Percentiles rank a stretch among this genome's conserved stretches.
These are phyloP conservation scores for Pleurotus salmoneostramineus DNA, from an alignment of 768 basidiomycete genomes.

Conservation along the genomic window DNA sequence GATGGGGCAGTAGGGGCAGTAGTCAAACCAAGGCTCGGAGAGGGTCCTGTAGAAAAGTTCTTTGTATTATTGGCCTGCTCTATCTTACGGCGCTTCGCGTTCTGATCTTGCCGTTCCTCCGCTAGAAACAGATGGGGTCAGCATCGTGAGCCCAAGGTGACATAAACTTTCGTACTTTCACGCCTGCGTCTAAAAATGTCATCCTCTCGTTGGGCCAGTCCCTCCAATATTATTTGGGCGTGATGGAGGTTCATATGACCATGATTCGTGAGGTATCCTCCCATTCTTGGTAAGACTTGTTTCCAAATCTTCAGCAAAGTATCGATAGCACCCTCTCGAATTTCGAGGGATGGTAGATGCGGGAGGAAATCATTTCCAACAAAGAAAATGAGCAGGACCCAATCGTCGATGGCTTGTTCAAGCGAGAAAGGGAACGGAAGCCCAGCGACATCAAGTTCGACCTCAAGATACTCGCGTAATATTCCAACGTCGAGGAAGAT, in stretches of 20 bases:
- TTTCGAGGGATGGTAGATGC: constrained; percentile 96
- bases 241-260: constrained; percentile 82
- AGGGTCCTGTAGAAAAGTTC: constrained; percentile 39
- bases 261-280: constrained; percentile 93
- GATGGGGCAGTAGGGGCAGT: constrained; percentile 39
- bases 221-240: constrained; percentile 93
- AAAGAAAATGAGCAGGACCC: constrained; percentile 99
- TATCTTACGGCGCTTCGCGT: constrained; percentile 83
- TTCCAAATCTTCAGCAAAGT: constrained; percentile 96
- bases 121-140: constrained; percentile 44
- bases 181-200: constrained; percentile 91
- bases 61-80: constrained; percentile 40
- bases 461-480: constrained; percentile 95
- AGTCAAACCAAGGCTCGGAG: constrained; percentile 44
- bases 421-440: constrained; percentile 84
- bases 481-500: constrained; percentile 98
- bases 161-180: constrained; percentile 60
- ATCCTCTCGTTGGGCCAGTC: constrained; percentile 90
- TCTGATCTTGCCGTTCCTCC: constrained; percentile 91
- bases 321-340: constrained; percentile 98
- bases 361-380: constrained; percentile 99
- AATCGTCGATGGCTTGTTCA: constrained; percentile 98
- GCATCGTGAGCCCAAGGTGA: constrained; percentile 17
- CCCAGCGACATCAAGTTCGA: constrained; percentile 84
- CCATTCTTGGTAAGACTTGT: constrained; percentile 89